Evolutionary conservation across 306 rosid species (phyloP).

Genomic region (Citrullus amarus): DNA sequence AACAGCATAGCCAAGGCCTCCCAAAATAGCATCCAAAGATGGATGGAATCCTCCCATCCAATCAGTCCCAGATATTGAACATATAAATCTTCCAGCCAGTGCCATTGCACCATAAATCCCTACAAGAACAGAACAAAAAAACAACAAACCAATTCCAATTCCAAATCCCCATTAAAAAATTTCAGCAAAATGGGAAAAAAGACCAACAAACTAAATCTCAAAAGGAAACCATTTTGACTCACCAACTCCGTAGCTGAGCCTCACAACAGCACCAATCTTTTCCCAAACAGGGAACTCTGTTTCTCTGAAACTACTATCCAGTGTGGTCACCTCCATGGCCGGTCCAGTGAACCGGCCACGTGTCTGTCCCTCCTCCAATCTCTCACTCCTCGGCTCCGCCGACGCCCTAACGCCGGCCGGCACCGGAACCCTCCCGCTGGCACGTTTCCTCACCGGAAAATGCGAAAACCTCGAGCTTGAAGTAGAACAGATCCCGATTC

Average conservation of each 20-base stretch:
- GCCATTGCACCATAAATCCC: slow-evolving; percentile 98
- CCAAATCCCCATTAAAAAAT: neutral
- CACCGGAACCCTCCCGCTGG: slow-evolving; percentile 18
- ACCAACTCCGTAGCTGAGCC: slow-evolving; percentile 94
- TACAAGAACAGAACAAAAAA: slow-evolving; percentile 4
- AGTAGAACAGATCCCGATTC: slow-evolving; percentile 21
- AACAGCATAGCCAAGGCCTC: slow-evolving; percentile 83
- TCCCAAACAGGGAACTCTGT: slow-evolving; percentile 92
- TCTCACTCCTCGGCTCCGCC: slow-evolving; percentile 50
- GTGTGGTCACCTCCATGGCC: slow-evolving; percentile 70
- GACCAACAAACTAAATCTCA: neutral
- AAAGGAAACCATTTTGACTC: neutral
- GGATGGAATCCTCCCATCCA: slow-evolving; percentile 74
- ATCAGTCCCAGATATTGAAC: slow-evolving; percentile 78
- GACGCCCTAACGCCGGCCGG: slow-evolving; percentile 38
- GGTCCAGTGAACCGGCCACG: slow-evolving; percentile 48
- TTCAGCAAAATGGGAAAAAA: neutral
- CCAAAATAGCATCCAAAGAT: slow-evolving; percentile 66
- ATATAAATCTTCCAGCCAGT: slow-evolving; percentile 71
- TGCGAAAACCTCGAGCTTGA: slow-evolving; percentile 28
- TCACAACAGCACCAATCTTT: slow-evolving; percentile 77
- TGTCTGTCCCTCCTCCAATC: slow-evolving; percentile 31
- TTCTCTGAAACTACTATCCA: slow-evolving; percentile 41
- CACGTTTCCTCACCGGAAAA: slow-evolving; percentile 29
- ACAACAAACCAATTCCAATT: neutral